These are phyloP conservation scores for Anacardium occidentale DNA, from an alignment of 345 rosid genomes.

Conservation along the genomic window DNA sequence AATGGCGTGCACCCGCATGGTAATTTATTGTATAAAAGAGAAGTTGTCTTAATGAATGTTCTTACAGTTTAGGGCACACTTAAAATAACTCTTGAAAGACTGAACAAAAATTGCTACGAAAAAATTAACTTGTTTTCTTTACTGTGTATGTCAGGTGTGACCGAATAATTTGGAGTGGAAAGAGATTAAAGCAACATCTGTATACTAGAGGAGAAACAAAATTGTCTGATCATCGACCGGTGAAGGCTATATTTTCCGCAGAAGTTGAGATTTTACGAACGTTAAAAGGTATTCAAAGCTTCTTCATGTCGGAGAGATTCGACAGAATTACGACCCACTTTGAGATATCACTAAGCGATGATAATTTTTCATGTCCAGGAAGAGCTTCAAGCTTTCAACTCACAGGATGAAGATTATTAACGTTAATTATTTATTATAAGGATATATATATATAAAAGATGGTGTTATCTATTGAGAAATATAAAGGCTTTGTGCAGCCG, in stretches of 20 bases:
- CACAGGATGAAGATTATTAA: neutral
- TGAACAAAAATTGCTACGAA: no score
- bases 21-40: conserved; percentile 19
- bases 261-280: conserved; percentile 36
- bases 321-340: conserved; percentile 32
- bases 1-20: conserved; percentile 81
- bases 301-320: conserved; percentile 55
- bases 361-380: conserved; percentile 29
- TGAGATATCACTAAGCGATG: conserved; percentile 30
- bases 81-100: no score
- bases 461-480: no score
- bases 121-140: neutral
- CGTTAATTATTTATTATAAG: neutral
- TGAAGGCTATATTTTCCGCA: conserved; percentile 55
- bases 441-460: no score
- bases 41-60: neutral
- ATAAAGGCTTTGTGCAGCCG: no score
- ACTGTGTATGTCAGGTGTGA: conserved; percentile 48
- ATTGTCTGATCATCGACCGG: conserved; percentile 80
- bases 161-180: conserved; percentile 70
- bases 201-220: conserved; percentile 65
- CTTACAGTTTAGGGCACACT: neutral
- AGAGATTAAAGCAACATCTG: conserved; percentile 57
- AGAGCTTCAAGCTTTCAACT: conserved; percentile 32
- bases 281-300: conserved; percentile 34